phyloP scores from a whole-genome alignment of 345 rosid genomes.

The Anastatica hierochuntica region DNA sequence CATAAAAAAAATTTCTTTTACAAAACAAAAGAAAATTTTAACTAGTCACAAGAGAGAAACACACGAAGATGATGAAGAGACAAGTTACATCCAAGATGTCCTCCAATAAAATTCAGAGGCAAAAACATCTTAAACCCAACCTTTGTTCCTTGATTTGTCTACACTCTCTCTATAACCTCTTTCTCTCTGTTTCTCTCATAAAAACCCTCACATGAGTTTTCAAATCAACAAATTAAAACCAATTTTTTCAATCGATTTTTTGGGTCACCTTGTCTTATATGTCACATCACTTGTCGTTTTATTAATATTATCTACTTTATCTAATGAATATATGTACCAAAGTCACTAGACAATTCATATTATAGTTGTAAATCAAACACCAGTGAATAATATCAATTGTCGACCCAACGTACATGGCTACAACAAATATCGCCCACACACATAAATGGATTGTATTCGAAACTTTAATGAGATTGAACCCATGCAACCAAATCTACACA shows the following conservation, averaged over 20 bases:
- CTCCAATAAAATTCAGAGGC: conserved; percentile 3
- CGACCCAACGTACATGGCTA: neutral
- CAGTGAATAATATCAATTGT: neutral
- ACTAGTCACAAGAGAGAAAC: conserved; percentile 4
- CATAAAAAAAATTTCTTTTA: no score
- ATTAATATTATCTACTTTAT: neutral
- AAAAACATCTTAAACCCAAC: conserved; percentile 29
- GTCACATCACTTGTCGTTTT: conserved; percentile 18
- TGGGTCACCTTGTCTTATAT: conserved; percentile 23
- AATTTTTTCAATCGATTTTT: neutral
- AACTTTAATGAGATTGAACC: conserved; percentile 12
- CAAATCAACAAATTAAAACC: conserved; percentile 17
- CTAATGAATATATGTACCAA: neutral
- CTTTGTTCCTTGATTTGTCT: conserved; percentile 23
- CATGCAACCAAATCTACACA: no score
- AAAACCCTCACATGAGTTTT: conserved; percentile 15
- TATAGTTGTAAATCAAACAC: neutral
- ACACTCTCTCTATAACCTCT: conserved; percentile 12
- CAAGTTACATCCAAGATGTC: conserved; percentile 33
- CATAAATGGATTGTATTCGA: neutral
- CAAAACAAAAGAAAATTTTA: neutral
- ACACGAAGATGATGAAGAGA: conserved; percentile 19
- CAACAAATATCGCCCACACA: neutral
- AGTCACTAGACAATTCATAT: conserved; percentile 9
- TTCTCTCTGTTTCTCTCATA: conserved; percentile 28